phyloP scores from a whole-genome alignment of 2,329 filamentous ascomycete species.

The Chaetomium globosum region DNA sequence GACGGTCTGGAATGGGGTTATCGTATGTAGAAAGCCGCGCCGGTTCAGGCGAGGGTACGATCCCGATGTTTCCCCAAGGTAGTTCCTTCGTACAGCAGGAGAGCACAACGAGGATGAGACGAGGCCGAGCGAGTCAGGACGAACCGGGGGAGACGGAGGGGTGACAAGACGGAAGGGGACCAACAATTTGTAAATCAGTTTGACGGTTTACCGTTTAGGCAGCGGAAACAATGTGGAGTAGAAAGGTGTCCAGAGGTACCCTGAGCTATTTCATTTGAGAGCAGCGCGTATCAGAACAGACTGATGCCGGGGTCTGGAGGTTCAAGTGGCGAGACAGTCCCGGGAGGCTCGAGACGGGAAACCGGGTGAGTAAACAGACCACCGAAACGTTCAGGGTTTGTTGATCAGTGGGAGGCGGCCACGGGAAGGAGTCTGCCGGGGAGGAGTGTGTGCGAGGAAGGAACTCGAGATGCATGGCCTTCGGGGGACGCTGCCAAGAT shows the following conservation, averaged over 20 bases:
- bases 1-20: constrained; percentile 1
- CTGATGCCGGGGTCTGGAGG: constrained; percentile 44
- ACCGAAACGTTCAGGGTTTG: constrained; percentile 27
- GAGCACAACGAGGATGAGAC: not conserved
- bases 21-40: constrained; percentile 17
- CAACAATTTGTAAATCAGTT: constrained; percentile 33
- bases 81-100: not conserved
- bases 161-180: constrained; percentile 25
- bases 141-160: not conserved
- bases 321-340: constrained; percentile 34
- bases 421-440: constrained; percentile 23
- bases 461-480: constrained; percentile 25
- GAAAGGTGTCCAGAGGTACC: constrained; percentile 39
- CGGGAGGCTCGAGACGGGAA: constrained; percentile 27
- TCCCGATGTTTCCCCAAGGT: constrained; percentile 2
- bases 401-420: constrained; percentile 25
- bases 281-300: constrained; percentile 52
- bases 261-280: constrained; percentile 51
- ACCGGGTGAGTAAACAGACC: constrained; percentile 28
- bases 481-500: constrained; percentile 26
- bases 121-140: constrained; percentile 16
- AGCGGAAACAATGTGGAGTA: constrained; percentile 51
- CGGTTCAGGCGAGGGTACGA: constrained; percentile 20
- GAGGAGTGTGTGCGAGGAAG: constrained; percentile 25
- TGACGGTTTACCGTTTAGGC: constrained; percentile 40